Base-by-base conservation (phyloP, 768 basidiomycete species). In the Cystobasidium ongulense region DNA sequence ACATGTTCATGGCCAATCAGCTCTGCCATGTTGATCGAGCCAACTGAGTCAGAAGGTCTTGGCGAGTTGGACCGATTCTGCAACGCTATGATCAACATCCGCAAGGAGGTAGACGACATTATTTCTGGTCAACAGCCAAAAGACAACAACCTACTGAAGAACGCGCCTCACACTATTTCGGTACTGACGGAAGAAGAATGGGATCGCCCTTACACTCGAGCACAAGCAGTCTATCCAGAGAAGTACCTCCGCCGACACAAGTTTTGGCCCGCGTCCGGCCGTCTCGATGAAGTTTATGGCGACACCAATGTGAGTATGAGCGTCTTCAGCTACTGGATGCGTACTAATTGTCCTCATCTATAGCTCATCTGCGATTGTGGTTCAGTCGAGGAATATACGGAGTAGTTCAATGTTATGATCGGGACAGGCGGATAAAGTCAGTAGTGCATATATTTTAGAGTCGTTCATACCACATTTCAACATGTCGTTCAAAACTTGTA, bases 1-100 rank as follows among this genome's bases (percentile, higher is more conserved):
- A 99, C 96, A 3, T 95, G 92, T 81, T 93, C 93, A 5, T 98
- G 96, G 96, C 96, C 96, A 5, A 93, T 91, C 76, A 88, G 91
- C 23, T 96, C 95, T 0, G 94, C 90, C 79, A 96, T 96, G 91
- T 85, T 79, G 18, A 96, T 97, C 75, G 95, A 98, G 82, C 95
- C 95, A 5, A 98, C 95, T 1, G 95, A 98, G 81, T 94, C 91
- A 0, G 95, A 98, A 82, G 87, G 90, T 0, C 84, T 96, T 33
- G 90, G 93, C 75, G 95, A 97, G 81, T 86, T 98, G 65, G 92
- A 98, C 79, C 86, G 91, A 79, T 98, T 99, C 84, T 96, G 95
- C 82, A 92, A 98, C 77, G 95, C 96, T 25, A 96, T 98, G 92
- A 94, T 99, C 76, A 87, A 89, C 76, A 99, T 99, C 76, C 90